Base-by-base conservation (phyloP, 805 yeast species). In the Peterozyma xylosa region DNA sequence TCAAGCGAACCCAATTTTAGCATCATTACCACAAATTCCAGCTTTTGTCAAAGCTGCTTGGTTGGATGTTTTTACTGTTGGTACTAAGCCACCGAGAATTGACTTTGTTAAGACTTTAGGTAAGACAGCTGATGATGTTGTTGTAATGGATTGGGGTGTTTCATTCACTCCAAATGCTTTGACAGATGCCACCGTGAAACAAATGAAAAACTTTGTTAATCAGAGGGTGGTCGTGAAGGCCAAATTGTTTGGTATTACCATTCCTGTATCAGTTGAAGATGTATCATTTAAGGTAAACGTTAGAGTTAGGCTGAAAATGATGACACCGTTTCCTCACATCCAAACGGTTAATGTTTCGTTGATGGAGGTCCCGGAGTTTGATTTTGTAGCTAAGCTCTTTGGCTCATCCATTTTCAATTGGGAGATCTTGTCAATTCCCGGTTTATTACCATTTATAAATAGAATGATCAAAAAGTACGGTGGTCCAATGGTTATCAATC, bases 61-160 rank as follows among this genome's bases (percentile, higher is more conserved):
- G 87, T 75, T 91, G 42, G 93, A 86, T 60, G 76, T 86, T 47
- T 82, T 93, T 59, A 93, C 98, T 7, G 75, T 84, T 14, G 99
- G 99, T 49, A 82, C 96, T 5, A 93, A 93, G 66, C 96, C 99
- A 9, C 96, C 96, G 32, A 77, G 99, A 61, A 73, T 93, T 48
- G 97, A 93, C 58, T 72, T 73, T 50, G 97, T 91, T 15, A 86
- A 93, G 59, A 86, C 97, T 2, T 77, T 89, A 56, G 86, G 82
- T 40, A 86, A 91, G 50, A 91, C 97, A n/a, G 82, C 79, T 30
- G 85, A 84, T 49, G 96, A 91, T 57, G 83, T 93, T 42, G 95
- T 91, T 10, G 96, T 95, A 42, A 93, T 93, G 96, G 99, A 93
- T 64, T 91, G 97, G 97, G 84, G 81, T 36, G 76, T 85, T 37